Conservation (phyloP, 2,329 filamentous ascomycete species). For the Penicillium oxalicum region DNA sequence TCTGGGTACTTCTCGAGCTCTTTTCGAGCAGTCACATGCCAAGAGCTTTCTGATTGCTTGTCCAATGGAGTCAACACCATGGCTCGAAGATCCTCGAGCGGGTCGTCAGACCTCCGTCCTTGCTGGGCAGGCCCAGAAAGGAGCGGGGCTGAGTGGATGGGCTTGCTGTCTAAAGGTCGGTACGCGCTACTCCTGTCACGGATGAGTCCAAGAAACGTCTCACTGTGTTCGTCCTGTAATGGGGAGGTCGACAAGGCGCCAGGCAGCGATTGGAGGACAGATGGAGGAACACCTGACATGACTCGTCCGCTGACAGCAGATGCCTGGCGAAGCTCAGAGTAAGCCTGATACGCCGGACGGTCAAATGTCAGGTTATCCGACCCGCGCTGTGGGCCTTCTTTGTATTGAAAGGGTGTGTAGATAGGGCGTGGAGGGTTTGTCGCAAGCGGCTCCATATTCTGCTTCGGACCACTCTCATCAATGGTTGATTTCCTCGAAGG, state of each 20-base stretch:
- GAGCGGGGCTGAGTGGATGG: conserved; percentile 21
- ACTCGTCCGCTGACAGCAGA: conserved; percentile 41
- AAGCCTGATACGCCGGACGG: conserved; percentile 43
- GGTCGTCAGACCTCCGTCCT: conserved; percentile 18
- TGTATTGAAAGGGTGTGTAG: conserved; percentile 44
- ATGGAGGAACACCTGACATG: conserved; percentile 32
- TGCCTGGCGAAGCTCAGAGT: conserved; percentile 43
- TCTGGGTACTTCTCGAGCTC: conserved; percentile 34
- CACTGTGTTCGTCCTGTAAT: conserved; percentile 32
- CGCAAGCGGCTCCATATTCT: conserved; percentile 24
- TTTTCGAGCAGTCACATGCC: conserved; percentile 28
- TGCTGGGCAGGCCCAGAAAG: conserved; percentile 30
- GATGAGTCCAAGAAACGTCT: conserved; percentile 45
- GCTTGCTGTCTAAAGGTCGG: conserved; percentile 22
- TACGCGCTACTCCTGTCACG: conserved; percentile 43
- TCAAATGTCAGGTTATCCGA: conserved; percentile 35
- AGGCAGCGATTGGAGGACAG: conserved; percentile 13
- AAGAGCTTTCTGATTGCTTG: conserved; percentile 30
- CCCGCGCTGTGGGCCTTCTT: conserved; percentile 38
- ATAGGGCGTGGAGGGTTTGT: conserved; percentile 37
- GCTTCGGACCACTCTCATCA: conserved; percentile 19
- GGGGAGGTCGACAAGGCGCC: conserved; percentile 15
- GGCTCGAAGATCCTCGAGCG: conserved; percentile 32
- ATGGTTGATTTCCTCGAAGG: conserved; percentile 3
- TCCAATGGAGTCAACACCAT: conserved; percentile 31